These are phyloP conservation scores for Luvunga scandens DNA, from an alignment of 345 rosid species.

Conservation along the genomic window DNA sequence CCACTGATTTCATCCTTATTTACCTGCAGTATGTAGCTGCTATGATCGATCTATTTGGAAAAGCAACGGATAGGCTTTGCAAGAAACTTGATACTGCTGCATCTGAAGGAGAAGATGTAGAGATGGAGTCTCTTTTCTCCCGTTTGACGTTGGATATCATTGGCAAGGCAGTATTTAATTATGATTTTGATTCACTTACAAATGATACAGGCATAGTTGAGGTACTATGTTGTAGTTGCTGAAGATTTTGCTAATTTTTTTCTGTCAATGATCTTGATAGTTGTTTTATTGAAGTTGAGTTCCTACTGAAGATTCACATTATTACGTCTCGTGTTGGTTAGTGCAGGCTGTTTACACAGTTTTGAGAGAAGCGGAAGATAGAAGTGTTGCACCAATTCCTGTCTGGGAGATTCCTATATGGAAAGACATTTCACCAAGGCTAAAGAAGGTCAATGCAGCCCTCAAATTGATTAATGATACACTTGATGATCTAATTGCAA, in stretches of 20 bases:
- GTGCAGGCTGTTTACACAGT: conserved; percentile 88
- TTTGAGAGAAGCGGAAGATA: conserved; percentile 91
- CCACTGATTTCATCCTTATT: conserved; percentile 1
- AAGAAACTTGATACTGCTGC: conserved; percentile 77
- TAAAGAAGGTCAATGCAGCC: conserved; percentile 70
- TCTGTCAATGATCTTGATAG: neutral
- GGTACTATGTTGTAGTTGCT: conserved; percentile 34
- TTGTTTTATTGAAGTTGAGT: neutral
- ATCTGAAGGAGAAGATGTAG: conserved; percentile 72
- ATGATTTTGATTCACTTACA: conserved; percentile 87
- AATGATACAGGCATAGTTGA: conserved; percentile 95
- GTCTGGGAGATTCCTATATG: conserved; percentile 90
- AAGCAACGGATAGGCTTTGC: conserved; percentile 88
- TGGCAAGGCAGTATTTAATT: conserved; percentile 95
- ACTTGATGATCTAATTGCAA: conserved; percentile 71
- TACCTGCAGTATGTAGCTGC: conserved; percentile 77
- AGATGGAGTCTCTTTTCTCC: conserved; percentile 97
- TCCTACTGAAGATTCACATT: neutral
- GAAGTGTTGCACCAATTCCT: conserved; percentile 93
- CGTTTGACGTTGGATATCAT: conserved; percentile 87
- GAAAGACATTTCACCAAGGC: conserved; percentile 89
- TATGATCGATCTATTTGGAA: conserved; percentile 81
- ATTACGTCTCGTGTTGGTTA: conserved; percentile 2
- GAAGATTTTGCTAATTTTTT: neutral
- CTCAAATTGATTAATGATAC: conserved; percentile 75